Conservation (phyloP, 2,329 filamentous ascomycete species). For the Venturia oleaginea region DNA sequence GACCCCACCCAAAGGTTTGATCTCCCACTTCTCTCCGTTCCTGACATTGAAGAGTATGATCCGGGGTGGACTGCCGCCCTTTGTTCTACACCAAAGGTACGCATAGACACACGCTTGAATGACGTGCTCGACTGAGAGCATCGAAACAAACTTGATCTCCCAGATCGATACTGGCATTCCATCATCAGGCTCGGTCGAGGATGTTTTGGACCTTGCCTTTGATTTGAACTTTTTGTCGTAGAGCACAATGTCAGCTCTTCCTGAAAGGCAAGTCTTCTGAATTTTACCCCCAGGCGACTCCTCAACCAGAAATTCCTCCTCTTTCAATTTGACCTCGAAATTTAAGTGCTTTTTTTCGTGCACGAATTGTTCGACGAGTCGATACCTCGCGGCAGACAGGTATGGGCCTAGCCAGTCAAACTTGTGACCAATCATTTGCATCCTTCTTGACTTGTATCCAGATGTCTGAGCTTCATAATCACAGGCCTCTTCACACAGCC, state of each 20-base stretch:
- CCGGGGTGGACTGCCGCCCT: conserved; percentile 9
- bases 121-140: conserved; percentile 14
- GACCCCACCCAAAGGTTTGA: conserved; percentile 13
- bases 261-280: background rate
- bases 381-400: conserved; percentile 4
- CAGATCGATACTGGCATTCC: background rate
- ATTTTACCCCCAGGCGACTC: background rate
- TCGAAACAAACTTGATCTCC: conserved; percentile 16
- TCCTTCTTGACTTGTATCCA: conserved; percentile 13
- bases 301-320: background rate
- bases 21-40: conserved; percentile 15
- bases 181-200: background rate
- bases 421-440: conserved; percentile 15
- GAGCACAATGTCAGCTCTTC: background rate
- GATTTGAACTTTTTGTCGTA: background rate
- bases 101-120: conserved; percentile 15
- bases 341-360: conserved; percentile 2
- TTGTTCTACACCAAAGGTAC: conserved; percentile 15
- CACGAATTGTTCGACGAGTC: conserved; percentile 11
- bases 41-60: conserved; percentile 16
- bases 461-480: conserved; percentile 13
- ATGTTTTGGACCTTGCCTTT: background rate
- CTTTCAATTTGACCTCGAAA: conserved; percentile 14
- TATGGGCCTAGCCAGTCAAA: conserved; percentile 15
- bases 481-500: conserved; percentile 15